Conservation (phyloP, 441 rosid species). For the Pelargonium fulgidum region DNA sequence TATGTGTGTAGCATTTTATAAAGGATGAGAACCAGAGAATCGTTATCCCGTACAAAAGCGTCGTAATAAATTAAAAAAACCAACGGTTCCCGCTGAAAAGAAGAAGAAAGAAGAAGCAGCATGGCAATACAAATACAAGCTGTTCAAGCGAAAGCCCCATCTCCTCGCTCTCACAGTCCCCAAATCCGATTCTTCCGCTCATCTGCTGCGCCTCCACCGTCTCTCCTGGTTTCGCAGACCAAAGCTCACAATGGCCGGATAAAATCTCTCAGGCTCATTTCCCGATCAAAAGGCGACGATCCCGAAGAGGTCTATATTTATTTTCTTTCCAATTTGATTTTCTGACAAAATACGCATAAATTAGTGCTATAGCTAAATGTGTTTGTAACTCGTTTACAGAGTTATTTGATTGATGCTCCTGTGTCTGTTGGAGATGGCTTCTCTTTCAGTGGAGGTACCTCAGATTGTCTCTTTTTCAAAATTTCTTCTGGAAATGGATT, state of each 20-base stretch:
- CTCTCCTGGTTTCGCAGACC: slow-evolving; percentile 12
- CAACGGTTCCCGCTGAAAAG: slow-evolving; percentile 11
- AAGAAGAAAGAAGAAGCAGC: background rate
- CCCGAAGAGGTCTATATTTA: slow-evolving; percentile 32
- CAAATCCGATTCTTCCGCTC: slow-evolving; percentile 20
- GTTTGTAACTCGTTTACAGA: slow-evolving; percentile 34
- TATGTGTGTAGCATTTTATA: background rate
- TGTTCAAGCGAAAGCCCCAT: slow-evolving; percentile 11
- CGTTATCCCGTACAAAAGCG: slow-evolving; percentile 21
- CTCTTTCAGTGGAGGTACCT: slow-evolving; percentile 78
- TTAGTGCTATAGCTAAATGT: background rate
- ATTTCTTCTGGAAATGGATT: background rate
- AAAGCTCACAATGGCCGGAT: slow-evolving; percentile 16
- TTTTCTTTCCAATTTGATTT: background rate
- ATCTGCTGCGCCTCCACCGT: slow-evolving; percentile 20
- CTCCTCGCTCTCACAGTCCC: slow-evolving; percentile 18
- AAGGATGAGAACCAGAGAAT: slow-evolving; percentile 22
- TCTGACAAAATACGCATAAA: background rate
- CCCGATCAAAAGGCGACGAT: slow-evolving; percentile 36
- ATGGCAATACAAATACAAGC: slow-evolving; percentile 39
- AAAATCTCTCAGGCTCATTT: slow-evolving; percentile 31
- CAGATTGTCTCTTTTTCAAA: background rate
- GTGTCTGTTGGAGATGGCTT: slow-evolving; percentile 85
- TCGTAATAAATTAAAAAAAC: slow-evolving; percentile 9
- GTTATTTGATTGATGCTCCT: slow-evolving; percentile 78